Evolutionary conservation across 306 rosid genomes (phyloP).

Genomic region (Pyrus communis): DNA sequence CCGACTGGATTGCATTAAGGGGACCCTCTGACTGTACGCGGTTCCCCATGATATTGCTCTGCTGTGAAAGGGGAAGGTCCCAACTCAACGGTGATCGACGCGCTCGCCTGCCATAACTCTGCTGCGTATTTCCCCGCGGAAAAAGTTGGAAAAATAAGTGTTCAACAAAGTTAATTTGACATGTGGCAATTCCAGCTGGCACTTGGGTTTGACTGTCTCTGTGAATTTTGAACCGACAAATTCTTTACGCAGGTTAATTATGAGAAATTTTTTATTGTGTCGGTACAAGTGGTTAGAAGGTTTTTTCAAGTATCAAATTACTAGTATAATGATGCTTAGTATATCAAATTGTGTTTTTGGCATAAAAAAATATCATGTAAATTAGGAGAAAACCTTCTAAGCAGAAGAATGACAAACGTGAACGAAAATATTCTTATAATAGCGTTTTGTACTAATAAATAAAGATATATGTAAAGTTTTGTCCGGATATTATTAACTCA

Average conservation of each 20-base stretch:
- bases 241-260: background rate
- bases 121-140: background rate
- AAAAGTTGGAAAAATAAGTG: background rate
- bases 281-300: too few species aligned
- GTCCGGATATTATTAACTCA: too few species aligned
- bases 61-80: background rate
- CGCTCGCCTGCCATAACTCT: background rate
- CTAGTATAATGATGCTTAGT: too few species aligned
- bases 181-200: background rate
- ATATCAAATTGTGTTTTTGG: fast-evolving
- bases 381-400: too few species aligned
- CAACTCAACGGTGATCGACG: background rate
- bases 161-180: background rate
- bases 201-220: background rate
- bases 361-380: too few species aligned
- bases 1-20: background rate
- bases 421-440: too few species aligned
- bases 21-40: background rate
- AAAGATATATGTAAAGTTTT: too few species aligned
- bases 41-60: background rate
- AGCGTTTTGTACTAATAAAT: too few species aligned
- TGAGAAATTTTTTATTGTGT: too few species aligned
- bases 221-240: background rate
- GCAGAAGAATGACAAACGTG: too few species aligned
- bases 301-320: too few species aligned